These are phyloP conservation scores for Pseudevernia furfuracea DNA, from an alignment of 495 filamentous ascomycete species.

Conservation along the genomic window DNA sequence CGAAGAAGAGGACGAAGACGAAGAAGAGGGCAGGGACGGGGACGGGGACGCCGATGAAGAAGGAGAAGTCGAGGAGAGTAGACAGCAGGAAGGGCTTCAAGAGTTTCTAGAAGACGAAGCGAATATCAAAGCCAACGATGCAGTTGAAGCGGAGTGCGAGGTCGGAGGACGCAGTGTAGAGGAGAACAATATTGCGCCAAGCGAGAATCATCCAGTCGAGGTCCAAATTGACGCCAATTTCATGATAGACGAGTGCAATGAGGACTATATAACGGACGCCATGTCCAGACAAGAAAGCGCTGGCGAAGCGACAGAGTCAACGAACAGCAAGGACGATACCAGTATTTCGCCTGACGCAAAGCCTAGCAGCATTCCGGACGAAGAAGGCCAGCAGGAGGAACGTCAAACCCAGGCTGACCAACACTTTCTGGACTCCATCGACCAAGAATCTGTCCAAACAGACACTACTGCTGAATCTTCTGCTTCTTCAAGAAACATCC, in stretches of 20 bases:
- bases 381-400: conserved; percentile 17
- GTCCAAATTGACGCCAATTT: not conserved
- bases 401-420: conserved; percentile 24
- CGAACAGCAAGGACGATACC: conserved; percentile 12
- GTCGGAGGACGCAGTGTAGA: conserved; percentile 24
- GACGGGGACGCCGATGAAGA: conserved; percentile 26
- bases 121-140: conserved; percentile 23
- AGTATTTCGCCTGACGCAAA: not conserved
- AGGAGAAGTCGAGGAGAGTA: conserved; percentile 24
- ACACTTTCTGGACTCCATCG: conserved; percentile 20
- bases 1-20: conserved; percentile 24
- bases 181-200: conserved; percentile 28
- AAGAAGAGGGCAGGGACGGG: conserved; percentile 26
- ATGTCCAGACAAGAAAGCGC: not conserved
- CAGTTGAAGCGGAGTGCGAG: conserved; percentile 24
- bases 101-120: conserved; percentile 26
- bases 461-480: not conserved
- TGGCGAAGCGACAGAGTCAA: conserved; percentile 14
- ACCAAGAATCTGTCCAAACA: not conserved
- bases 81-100: conserved; percentile 26
- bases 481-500: conserved; percentile 34
- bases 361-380: not conserved
- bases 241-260: conserved; percentile 19
- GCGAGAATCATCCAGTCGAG: not conserved
- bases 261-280: not conserved